A percentile compares a stretch with the other conserved stretches of the same genome.
phyloP scores from a whole-genome alignment of 108 stramenopile genomes.

The Nitzschia sp. region DNA sequence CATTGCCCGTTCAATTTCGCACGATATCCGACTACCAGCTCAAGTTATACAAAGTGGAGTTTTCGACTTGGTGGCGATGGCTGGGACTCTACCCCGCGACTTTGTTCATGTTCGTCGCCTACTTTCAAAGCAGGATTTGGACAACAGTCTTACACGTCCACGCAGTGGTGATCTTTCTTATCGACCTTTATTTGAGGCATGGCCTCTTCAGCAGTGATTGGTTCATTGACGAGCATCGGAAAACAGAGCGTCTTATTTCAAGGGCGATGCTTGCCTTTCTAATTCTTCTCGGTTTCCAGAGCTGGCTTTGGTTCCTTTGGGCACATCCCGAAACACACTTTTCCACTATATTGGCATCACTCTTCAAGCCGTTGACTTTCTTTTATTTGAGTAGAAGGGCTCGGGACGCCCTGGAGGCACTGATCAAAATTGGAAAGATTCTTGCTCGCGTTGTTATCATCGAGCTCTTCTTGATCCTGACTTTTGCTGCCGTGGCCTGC shows the following conservation, averaged over 20 bases:
- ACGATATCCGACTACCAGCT: constrained; percentile 28
- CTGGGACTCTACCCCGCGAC: constrained; percentile 22
- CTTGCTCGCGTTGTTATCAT: constrained; percentile 46
- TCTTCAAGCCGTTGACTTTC: constrained; percentile 51
- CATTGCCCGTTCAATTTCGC: constrained; percentile 19
- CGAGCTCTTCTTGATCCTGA: constrained; percentile 47
- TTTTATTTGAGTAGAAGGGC: constrained; percentile 44
- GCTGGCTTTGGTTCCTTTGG: constrained; percentile 3
- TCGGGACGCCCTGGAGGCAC: constrained; percentile 49
- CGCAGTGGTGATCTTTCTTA: constrained; percentile 9
- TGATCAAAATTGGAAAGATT: constrained; percentile 33
- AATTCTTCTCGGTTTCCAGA: constrained; percentile 22
- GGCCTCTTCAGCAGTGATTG: neutral
- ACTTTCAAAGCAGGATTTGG: neutral
- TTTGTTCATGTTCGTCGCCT: constrained; percentile 29
- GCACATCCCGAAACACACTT: constrained; percentile 9
- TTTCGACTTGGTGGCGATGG: constrained; percentile 11
- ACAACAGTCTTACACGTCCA: constrained; percentile 13
- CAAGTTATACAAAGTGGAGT: constrained; percentile 11
- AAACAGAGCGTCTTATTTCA: constrained; percentile 13
- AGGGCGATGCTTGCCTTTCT: constrained; percentile 17
- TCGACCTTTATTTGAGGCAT: constrained; percentile 21
- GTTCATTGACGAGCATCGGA: neutral
- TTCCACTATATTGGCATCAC: constrained; percentile 18
- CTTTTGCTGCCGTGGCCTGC: constrained; percentile 55